A percentile compares a stretch with the other conserved stretches of the same genome.
phyloP scores from a whole-genome alignment of 352 stramenopile species.

The Halophytophthora batemanensis region DNA sequence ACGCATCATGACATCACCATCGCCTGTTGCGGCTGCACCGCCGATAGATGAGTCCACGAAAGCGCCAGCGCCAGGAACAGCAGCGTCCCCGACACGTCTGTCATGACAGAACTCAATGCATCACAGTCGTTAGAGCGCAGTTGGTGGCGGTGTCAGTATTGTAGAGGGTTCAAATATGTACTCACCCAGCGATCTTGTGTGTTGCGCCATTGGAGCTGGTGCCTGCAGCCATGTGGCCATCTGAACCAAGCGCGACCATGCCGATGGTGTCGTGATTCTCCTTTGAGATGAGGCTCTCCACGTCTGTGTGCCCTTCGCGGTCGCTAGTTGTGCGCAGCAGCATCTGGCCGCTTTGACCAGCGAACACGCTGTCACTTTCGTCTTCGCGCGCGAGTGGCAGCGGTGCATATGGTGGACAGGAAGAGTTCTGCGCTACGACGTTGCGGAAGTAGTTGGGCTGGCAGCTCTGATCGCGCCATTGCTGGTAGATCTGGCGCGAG shows the following conservation, averaged over 20 bases:
- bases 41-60: conserved; percentile 85
- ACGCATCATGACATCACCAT: conserved; percentile 92
- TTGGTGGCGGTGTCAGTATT: too few relatives aligned
- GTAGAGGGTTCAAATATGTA: neutral
- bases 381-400: conserved; percentile 14
- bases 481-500: conserved; percentile 44
- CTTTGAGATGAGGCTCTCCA: conserved; percentile 37
- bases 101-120: conserved; percentile 1
- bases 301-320: conserved; percentile 14
- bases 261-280: conserved; percentile 91
- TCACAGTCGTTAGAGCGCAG: neutral
- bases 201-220: conserved; percentile 89
- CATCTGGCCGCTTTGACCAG: conserved; percentile 12
- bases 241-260: conserved; percentile 70
- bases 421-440: conserved; percentile 54
- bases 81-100: conserved; percentile 87
- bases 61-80: conserved; percentile 78
- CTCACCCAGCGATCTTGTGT: conserved; percentile 86
- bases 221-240: conserved; percentile 72
- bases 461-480: conserved; percentile 65
- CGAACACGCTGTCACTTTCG: conserved; percentile 18
- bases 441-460: conserved; percentile 91
- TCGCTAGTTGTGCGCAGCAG: conserved; percentile 13
- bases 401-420: conserved; percentile 80
- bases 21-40: conserved; percentile 81